phyloP scores from a whole-genome alignment of 1,139 yeast genomes.

The Yamadazyma atmosphaerica region DNA sequence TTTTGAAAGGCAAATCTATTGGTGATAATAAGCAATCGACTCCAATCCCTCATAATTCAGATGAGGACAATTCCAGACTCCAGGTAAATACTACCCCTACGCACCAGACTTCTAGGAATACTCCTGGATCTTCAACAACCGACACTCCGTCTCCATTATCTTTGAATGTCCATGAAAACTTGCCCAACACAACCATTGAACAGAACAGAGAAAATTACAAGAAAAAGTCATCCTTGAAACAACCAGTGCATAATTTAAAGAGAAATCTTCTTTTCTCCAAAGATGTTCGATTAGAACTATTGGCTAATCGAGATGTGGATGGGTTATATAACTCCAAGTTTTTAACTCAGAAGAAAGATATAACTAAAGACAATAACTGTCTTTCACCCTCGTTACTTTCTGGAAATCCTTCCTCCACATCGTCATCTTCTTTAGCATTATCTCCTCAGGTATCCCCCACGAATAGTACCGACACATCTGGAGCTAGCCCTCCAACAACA shows the following conservation, averaged over 20 bases:
- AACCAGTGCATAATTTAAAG: conserved; percentile 8
- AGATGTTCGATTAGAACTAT: conserved; percentile 39
- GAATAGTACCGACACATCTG: conserved; percentile 1
- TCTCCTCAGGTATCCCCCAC: conserved; percentile 2
- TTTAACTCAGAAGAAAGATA: conserved; percentile 7
- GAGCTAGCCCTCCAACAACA: background rate
- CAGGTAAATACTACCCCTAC: no score
- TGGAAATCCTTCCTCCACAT: background rate
- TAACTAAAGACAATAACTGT: background rate
- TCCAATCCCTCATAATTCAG: conserved; percentile 5
- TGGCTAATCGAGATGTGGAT: conserved; percentile 10
- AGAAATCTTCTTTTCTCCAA: conserved; percentile 36
- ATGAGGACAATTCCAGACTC: no score
- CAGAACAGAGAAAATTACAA: conserved; percentile 11
- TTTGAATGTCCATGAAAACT: conserved; percentile 12
- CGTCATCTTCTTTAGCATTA: conserved; percentile 1
- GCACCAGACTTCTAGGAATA: no score
- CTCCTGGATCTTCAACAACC: background rate
- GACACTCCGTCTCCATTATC: conserved; percentile 24
- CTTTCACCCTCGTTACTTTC: background rate
- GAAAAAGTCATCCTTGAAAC: conserved; percentile 7
- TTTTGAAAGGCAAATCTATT: conserved; percentile 9
- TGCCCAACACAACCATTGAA: conserved; percentile 11
- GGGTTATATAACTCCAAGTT: conserved; percentile 16
- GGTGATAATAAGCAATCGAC: conserved; percentile 9